A percentile compares a stretch with the other conserved stretches of the same genome.
Conservation (phyloP, 2,329 filamentous ascomycete genomes). For the Penicillium sp. region DNA sequence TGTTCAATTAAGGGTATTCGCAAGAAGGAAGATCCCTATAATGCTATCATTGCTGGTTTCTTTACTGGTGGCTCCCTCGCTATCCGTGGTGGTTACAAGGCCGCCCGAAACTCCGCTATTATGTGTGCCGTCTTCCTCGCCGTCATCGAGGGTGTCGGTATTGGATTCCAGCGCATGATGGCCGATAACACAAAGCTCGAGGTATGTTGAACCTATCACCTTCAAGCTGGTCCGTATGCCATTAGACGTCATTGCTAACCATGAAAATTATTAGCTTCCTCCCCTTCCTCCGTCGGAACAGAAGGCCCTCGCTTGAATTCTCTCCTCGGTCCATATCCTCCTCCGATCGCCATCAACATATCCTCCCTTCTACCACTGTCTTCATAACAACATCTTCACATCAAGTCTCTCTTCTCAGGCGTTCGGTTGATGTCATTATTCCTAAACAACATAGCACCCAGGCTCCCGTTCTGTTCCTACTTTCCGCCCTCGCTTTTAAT, state of each 20-base stretch:
- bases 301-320: constrained; percentile 37
- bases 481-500: constrained; percentile 27
- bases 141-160: constrained; percentile 96
- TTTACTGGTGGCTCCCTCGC: constrained; percentile 92
- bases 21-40: constrained; percentile 98
- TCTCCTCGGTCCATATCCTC: constrained; percentile 7
- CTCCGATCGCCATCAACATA: constrained; percentile 1
- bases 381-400: constrained; percentile 25
- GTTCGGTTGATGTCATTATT: constrained; percentile 38
- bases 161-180: constrained; percentile 93
- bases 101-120: constrained; percentile 91
- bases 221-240: too few species aligned
- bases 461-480: constrained; percentile 20
- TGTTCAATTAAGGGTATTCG: constrained; percentile 91
- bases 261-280: constrained; percentile 26
- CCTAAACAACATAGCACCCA: constrained; percentile 39
- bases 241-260: neutral
- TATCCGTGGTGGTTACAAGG: constrained; percentile 85
- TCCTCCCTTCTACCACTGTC: constrained; percentile 21
- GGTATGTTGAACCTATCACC: neutral
- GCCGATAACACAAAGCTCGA: constrained; percentile 84
- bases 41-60: constrained; percentile 96
- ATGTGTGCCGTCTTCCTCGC: constrained; percentile 91
- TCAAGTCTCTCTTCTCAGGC: constrained; percentile 42
- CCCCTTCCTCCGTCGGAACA: constrained; percentile 36